These are phyloP conservation scores for Schwanniomyces pseudopolymorphus DNA, from an alignment of 805 yeast species.

Conservation along the genomic window DNA sequence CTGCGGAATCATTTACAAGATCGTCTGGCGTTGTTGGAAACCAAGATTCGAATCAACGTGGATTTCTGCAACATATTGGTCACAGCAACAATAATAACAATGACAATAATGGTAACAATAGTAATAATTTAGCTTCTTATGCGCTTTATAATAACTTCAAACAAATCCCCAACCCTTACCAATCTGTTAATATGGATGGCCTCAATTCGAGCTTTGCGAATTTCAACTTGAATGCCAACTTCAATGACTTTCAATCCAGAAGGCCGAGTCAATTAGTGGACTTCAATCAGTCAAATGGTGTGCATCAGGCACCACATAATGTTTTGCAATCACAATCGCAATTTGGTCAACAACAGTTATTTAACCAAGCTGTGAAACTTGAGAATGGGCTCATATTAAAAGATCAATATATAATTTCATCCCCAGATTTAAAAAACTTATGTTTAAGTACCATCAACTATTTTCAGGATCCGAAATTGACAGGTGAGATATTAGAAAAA, in stretches of 20 bases:
- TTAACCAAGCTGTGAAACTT: slow-evolving; percentile 31
- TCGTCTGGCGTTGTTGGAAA: slow-evolving; percentile 10
- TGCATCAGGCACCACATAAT: neutral
- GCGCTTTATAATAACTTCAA: slow-evolving; percentile 13
- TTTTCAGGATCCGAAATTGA: slow-evolving; percentile 40
- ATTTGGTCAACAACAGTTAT: slow-evolving; percentile 7
- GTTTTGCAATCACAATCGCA: slow-evolving; percentile 7
- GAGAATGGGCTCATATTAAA: slow-evolving; percentile 65
- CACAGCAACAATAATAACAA: slow-evolving; percentile 1
- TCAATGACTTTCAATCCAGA: slow-evolving; percentile 40
- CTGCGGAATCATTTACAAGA: slow-evolving; percentile 62
- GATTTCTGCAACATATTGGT: slow-evolving; percentile 1
- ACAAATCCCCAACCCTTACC: slow-evolving; percentile 3
- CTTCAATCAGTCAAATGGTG: slow-evolving; percentile 9
- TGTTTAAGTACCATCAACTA: slow-evolving; percentile 52
- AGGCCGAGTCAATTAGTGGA: slow-evolving; percentile 44
- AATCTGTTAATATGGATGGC: slow-evolving; percentile 19
- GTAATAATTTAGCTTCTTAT: slow-evolving; percentile 10
- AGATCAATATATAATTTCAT: slow-evolving; percentile 57
- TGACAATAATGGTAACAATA: neutral
- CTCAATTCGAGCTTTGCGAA: slow-evolving; percentile 30
- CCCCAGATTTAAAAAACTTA: slow-evolving; percentile 52
- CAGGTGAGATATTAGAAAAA: slow-evolving; percentile 23
- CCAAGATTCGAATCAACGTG: neutral
- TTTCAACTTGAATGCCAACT: slow-evolving; percentile 32